Evolutionary conservation across 2,329 filamentous ascomycete genomes (phyloP).

Genomic region (Fusarium burgessii): DNA sequence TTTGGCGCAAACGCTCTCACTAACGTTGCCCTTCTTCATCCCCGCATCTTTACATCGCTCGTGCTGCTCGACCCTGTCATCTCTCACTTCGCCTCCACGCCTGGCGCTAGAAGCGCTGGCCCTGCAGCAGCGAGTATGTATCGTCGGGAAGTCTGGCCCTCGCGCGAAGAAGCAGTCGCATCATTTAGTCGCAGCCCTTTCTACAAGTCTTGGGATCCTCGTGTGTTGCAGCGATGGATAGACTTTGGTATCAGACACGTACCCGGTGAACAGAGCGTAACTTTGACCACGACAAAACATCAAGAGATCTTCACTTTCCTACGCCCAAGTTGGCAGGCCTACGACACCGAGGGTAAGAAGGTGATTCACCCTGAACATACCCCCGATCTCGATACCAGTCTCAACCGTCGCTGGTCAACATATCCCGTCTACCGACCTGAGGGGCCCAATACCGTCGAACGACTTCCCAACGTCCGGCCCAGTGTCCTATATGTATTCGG

Average conservation of each 20-base stretch:
- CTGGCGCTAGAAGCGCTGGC: conserved; percentile 50
- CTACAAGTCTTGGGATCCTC: conserved; percentile 84
- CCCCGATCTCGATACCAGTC: conserved; percentile 59
- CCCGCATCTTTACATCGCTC: conserved; percentile 80
- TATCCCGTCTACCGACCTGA: conserved; percentile 78
- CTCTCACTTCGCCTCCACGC: conserved; percentile 57
- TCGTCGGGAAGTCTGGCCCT: conserved; percentile 86
- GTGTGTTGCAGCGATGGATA: conserved; percentile 75
- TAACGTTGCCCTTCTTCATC: conserved; percentile 80
- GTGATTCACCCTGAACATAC: conserved; percentile 56
- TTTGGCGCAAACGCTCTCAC: conserved; percentile 83
- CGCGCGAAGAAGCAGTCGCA: conserved; percentile 73
- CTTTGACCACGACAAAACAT: conserved; percentile 84
- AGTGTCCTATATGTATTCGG: conserved; percentile 79
- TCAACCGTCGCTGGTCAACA: conserved; percentile 51
- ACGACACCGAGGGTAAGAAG: conserved; percentile 52
- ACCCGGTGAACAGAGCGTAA: conserved; percentile 64
- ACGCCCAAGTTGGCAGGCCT: conserved; percentile 67
- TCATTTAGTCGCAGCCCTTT: conserved; percentile 75
- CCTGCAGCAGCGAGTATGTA: conserved; percentile 72
- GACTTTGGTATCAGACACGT: conserved; percentile 79
- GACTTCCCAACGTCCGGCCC: conserved; percentile 72
- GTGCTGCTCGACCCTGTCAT: conserved; percentile 90
- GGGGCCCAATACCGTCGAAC: conserved; percentile 64
- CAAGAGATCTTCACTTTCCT: conserved; percentile 83